Evolutionary conservation across 2,329 filamentous ascomycete species (phyloP), one percentile per base, ranked within the genome.

Genomic region (Pseudovirgaria hyperparasitica): DNA sequence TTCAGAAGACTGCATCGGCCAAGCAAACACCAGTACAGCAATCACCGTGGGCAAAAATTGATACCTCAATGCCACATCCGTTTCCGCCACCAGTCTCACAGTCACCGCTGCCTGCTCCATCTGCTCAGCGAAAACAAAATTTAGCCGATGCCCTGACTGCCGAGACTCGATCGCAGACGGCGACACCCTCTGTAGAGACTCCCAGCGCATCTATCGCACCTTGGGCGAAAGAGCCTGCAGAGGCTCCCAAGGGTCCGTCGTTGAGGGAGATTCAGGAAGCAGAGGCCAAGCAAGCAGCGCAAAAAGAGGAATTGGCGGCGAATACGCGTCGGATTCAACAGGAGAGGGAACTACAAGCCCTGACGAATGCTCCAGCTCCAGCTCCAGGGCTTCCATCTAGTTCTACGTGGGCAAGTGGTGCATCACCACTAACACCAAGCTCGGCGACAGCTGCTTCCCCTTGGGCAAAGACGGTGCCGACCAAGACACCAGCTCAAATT

Each of bases 231-330:
- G 85, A 96, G 38, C 69, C 70, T 3, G 58, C 62, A 21, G 77
- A 80, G 25, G 58, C 65, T 5, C 73, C 82, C 21, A 92, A 82
- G 54, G 86, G 85, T 0, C 90, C 87, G 2, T 94, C 86, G 33
- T 62, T 98, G 36, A 92, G 85, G 58, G 86, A 98, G 48, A 98
- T 98, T 14, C 90, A 98, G 52, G 87, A 93, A 53, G 78, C 82
- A 4, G 90, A 98, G 53, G 87, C 87, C 19, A 82, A 80, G 46
- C 92, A 90, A 51, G 86, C 86, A 8, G 87, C 87, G 27, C 82
- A 92, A 56, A 76, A 73, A 9, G 87, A 96, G 47, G 84, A 90
- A 46, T 60, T 74, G 28, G 84, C 82, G 10, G 75, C 76, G 19
- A 78, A 82, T 22, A 70, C 78, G 33, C 79, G 86, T 40, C 82